Evolutionary conservation across 345 rosid genomes (phyloP).

Genomic region (Noccaea bulbosa): DNA sequence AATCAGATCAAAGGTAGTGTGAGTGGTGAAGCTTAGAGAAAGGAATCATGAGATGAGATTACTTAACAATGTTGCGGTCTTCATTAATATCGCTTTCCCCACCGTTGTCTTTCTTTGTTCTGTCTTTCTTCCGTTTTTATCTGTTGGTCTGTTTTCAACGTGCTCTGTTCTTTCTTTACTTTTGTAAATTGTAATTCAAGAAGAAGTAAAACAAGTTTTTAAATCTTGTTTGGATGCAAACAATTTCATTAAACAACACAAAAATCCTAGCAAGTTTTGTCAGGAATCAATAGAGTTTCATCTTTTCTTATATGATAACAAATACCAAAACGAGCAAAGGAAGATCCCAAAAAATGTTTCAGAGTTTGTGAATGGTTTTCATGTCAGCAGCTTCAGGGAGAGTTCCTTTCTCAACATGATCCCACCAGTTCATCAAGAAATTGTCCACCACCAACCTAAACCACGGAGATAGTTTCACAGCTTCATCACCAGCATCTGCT

Average conservation of each 20-base stretch:
- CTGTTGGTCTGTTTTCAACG: background rate
- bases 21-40: slow-evolving; percentile 29
- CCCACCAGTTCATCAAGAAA: slow-evolving; percentile 98
- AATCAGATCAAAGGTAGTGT: slow-evolving; percentile 23
- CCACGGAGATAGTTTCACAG: slow-evolving; percentile 90
- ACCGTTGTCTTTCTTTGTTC: background rate
- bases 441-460: slow-evolving; percentile 92
- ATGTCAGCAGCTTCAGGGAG: slow-evolving; percentile 69
- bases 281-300: background rate
- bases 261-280: background rate
- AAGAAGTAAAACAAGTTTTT: background rate
- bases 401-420: slow-evolving; percentile 76
- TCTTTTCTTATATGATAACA: background rate
- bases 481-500: slow-evolving; percentile 86
- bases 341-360: slow-evolving; percentile 11
- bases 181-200: slow-evolving; percentile 11
- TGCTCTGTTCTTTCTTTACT: background rate
- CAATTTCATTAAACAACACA: slow-evolving; percentile 3
- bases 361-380: slow-evolving; percentile 78
- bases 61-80: slow-evolving; percentile 32
- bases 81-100: slow-evolving; percentile 21
- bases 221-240: slow-evolving; percentile 15
- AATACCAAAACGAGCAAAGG: background rate
- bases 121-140: background rate
- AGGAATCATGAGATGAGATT: slow-evolving; percentile 29